Evolutionary conservation across 108 stramenopile species (phyloP).

Genomic region (Cyclotella baltica): DNA sequence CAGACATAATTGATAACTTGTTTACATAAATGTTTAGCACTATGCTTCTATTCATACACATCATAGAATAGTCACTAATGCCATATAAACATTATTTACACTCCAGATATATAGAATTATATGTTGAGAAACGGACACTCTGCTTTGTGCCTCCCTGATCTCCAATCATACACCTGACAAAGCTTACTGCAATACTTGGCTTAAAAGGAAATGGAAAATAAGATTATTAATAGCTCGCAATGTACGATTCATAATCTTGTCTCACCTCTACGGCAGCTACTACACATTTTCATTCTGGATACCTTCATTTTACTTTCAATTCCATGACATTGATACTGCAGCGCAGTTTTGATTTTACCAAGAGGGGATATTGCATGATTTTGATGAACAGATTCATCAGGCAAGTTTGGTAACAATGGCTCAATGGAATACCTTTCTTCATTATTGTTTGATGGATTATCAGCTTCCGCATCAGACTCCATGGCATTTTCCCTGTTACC

Average conservation of each 20-base stretch:
- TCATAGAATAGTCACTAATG: not conserved
- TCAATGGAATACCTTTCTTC: slow-evolving; percentile 15
- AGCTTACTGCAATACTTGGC: slow-evolving; percentile 92
- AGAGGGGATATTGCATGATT: slow-evolving; percentile 23
- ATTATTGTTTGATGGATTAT: not conserved
- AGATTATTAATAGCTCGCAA: not conserved
- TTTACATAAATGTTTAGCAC: too few relatives aligned
- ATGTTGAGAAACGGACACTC: slow-evolving; percentile 80
- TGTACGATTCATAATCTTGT: not conserved
- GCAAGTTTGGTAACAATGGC: slow-evolving; percentile 8
- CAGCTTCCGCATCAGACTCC: not conserved
- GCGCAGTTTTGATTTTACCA: slow-evolving; percentile 17
- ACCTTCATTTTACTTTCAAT: slow-evolving; percentile 43
- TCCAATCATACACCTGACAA: slow-evolving; percentile 92
- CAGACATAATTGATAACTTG: too few relatives aligned
- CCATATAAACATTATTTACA: not conserved
- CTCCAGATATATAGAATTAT: not conserved
- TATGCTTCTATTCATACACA: too few relatives aligned
- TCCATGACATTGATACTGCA: slow-evolving; percentile 10
- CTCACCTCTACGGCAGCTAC: slow-evolving; percentile 70
- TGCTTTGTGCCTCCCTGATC: slow-evolving; percentile 88
- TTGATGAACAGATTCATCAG: slow-evolving; percentile 3
- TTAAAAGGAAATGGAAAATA: not conserved
- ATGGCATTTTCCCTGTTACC: not conserved
- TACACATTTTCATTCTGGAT: slow-evolving; percentile 93